Evolutionary conservation across 441 rosid genomes (phyloP), one percentile per base, ranked within the genome.

Genomic region (Erodium moschatum): DNA sequence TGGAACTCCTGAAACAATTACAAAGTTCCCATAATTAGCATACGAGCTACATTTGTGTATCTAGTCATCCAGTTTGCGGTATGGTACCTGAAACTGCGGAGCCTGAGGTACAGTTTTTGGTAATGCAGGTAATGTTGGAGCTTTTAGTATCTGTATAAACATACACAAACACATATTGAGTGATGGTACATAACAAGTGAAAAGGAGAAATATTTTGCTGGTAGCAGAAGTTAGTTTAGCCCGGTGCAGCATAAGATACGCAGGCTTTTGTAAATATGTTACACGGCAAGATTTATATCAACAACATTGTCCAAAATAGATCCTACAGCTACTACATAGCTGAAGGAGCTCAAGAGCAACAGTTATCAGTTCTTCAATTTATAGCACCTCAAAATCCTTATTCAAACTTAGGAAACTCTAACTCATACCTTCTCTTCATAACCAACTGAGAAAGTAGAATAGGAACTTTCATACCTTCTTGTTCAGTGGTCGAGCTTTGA

Each of bases 401-500:
- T 60, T 60, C 64, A 60, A 19, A 60, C 8, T 35, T 35, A 35
- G 40, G 40, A 35, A 35, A 35, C 40, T 33, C 38, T 33, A 3
- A 33, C 38, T 33, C 38, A 33, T 33, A 33, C 5, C 1, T 33
- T 33, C 4, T 33, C 38, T 33, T 0, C 38, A 33, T 33, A 33
- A 33, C 4, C 38, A 33, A 33, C 38, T 35, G 3, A 1, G 31
- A 29, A 29, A 29, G 31, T 29, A 29, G 31, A 29, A 29, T 29
- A 29, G 1, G 3, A 29, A 29, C 31, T 29, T 29, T 13, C 33
- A 12, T 75, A 89, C 99, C 97, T 89, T 94, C 83, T 88, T 94
- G 87, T 91, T 94, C 54, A 94, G 52, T 35, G 94, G 96, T 72
- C 94, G 84, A 72, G 99, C 99, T 86, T 88, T 91, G 78, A 94